These are phyloP conservation scores for Ambispora gerdemannii DNA, from an alignment of 192 early-diverging fungal species.

Conservation along the genomic window DNA sequence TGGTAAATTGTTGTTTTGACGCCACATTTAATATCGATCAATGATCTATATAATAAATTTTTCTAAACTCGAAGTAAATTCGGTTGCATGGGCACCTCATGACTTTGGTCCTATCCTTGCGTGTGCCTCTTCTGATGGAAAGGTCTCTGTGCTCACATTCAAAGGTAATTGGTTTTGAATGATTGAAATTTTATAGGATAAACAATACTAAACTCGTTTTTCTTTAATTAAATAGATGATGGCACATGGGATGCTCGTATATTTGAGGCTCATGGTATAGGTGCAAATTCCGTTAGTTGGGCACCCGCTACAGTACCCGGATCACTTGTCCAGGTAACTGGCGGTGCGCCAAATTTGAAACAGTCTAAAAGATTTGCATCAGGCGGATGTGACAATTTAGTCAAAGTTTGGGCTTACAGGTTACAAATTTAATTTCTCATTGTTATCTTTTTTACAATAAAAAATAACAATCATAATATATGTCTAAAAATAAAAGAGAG, in stretches of 20 bases:
- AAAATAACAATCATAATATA: too few species aligned
- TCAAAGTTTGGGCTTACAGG: slow-evolving; percentile 89
- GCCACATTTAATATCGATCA: too few species aligned
- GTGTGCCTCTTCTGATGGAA: slow-evolving; percentile 94
- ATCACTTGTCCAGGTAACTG: slow-evolving; percentile 62
- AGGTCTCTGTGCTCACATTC: slow-evolving; percentile 87
- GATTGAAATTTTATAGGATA: background rate
- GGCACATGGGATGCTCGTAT: slow-evolving; percentile 78
- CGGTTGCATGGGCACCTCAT: slow-evolving; percentile 95
- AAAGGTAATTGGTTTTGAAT: slow-evolving; percentile 58
- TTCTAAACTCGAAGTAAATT: too few species aligned
- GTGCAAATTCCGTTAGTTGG: slow-evolving; percentile 93
- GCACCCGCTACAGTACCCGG: slow-evolving; percentile 83
- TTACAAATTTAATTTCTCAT: too few species aligned
- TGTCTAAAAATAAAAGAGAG: slow-evolving; percentile 51
- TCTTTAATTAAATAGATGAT: slow-evolving; percentile 56
- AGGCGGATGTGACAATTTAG: slow-evolving; percentile 92
- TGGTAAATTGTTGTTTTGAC: too few species aligned
- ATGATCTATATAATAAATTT: too few species aligned
- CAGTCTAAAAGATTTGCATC: slow-evolving; percentile 80
- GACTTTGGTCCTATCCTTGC: slow-evolving; percentile 91
- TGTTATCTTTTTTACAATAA: too few species aligned
- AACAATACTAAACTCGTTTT: background rate
- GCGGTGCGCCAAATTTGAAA: slow-evolving; percentile 50
- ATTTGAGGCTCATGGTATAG: slow-evolving; percentile 87